These are phyloP conservation scores for Lichtheimia ramosa DNA, from an alignment of 371 early-diverging fungal genomes.

Conservation along the genomic window DNA sequence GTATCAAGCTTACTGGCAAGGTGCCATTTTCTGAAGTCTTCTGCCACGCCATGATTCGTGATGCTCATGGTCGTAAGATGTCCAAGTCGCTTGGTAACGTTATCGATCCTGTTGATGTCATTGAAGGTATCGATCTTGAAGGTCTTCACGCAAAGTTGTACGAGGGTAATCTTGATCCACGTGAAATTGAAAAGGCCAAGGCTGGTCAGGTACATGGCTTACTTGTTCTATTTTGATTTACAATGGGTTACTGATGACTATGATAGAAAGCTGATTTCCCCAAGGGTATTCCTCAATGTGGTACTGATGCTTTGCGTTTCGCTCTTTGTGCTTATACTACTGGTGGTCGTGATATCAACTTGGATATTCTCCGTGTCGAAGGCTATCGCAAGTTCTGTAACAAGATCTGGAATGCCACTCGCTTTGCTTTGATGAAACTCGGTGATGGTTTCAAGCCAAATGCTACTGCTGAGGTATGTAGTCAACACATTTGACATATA, in stretches of 20 bases:
- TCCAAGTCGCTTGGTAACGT: constrained; percentile 99
- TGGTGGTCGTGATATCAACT: constrained; percentile 93
- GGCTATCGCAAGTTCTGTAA: constrained; percentile 99
- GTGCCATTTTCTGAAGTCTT: constrained; percentile 95
- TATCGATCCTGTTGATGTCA: constrained; percentile 98
- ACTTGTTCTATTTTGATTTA: not conserved
- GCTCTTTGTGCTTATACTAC: constrained; percentile 93
- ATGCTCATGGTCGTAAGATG: constrained; percentile 99
- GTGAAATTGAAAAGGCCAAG: constrained; percentile 89
- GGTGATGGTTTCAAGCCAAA: constrained; percentile 80
- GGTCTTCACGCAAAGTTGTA: constrained; percentile 79
- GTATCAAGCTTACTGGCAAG: constrained; percentile 92
- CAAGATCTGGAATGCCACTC: constrained; percentile 99
- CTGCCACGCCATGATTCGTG: constrained; percentile 99
- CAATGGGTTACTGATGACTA: not conserved
- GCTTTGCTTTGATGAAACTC: constrained; percentile 91
- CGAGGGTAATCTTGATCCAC: constrained; percentile 91
- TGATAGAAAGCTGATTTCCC: constrained; percentile 85
- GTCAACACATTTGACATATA: not conserved
- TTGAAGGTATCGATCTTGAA: constrained; percentile 89
- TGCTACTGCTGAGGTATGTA: constrained; percentile 42
- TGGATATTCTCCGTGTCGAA: constrained; percentile 96
- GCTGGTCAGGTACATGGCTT: constrained; percentile 64
- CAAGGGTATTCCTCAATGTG: constrained; percentile 98
- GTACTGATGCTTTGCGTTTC: constrained; percentile 99